Conservation (phyloP, 345 rosid species). For the Gynandropsis gynandra region DNA sequence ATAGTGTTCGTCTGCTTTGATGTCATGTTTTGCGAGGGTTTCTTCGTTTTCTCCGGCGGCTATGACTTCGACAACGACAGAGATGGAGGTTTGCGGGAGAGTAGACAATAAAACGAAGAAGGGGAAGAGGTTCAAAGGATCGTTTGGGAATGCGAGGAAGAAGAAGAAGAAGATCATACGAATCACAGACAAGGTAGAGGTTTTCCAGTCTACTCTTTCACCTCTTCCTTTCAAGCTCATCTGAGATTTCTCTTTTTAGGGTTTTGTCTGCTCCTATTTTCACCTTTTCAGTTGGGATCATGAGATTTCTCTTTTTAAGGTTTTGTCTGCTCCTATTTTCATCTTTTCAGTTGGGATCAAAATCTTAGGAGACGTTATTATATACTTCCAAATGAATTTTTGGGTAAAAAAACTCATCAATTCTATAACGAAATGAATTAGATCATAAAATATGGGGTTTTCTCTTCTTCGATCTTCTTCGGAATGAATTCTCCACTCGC, state of each 20-base stretch:
- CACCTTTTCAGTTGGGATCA: too few relatives aligned
- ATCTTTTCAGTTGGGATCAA: constrained; percentile 5
- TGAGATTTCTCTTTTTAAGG: constrained; percentile 22
- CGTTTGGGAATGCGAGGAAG: constrained; percentile 79
- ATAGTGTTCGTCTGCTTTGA: constrained; percentile 24
- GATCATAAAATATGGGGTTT: too few relatives aligned
- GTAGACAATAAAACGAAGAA: constrained; percentile 90
- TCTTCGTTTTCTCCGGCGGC: constrained; percentile 18
- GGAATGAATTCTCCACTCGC: too few relatives aligned
- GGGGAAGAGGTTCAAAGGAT: constrained; percentile 88
- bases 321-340: neutral
- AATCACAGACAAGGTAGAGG: constrained; percentile 78
- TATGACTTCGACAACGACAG: constrained; percentile 20
- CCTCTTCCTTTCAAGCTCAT: constrained; percentile 98
- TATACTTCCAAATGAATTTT: neutral
- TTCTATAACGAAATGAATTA: too few relatives aligned
- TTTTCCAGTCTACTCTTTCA: constrained; percentile 98
- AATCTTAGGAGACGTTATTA: neutral
- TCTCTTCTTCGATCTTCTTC: too few relatives aligned
- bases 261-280: constrained; percentile 1
- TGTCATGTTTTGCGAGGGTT: constrained; percentile 1
- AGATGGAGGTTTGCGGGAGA: constrained; percentile 62
- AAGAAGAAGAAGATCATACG: constrained; percentile 91
- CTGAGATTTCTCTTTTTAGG: constrained; percentile 22
- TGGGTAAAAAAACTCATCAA: neutral